A percentile compares a stretch with the other conserved stretches of the same genome.
phyloP scores from a whole-genome alignment of 106 monocot species.

The Chionographis japonica region DNA sequence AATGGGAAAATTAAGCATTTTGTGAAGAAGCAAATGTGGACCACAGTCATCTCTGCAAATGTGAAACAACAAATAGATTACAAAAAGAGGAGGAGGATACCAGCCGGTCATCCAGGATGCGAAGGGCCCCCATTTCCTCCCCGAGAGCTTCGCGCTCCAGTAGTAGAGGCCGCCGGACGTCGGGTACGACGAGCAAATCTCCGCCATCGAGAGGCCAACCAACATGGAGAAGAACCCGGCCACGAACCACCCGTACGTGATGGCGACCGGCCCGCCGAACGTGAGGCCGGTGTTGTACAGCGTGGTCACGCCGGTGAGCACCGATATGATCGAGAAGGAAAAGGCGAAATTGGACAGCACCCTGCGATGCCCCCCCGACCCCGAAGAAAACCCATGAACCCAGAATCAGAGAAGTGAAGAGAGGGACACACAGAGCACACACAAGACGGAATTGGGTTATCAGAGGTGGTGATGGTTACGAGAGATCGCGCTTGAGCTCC shows the following conservation, averaged over 20 bases:
- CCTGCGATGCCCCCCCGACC: no score
- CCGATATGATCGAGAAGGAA: slow-evolving; percentile 63
- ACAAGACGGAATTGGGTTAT: neutral
- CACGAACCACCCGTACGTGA: slow-evolving; percentile 44
- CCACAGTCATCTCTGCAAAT: no score
- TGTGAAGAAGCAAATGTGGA: neutral
- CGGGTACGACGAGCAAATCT: slow-evolving; percentile 76
- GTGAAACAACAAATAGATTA: no score
- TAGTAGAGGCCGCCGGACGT: slow-evolving; percentile 65
- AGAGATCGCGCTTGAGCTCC: slow-evolving; percentile 58
- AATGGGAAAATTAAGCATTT: neutral
- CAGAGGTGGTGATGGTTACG: slow-evolving; percentile 13
- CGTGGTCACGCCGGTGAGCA: slow-evolving; percentile 52
- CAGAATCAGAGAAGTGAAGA: neutral
- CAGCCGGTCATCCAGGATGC: slow-evolving; percentile 74
- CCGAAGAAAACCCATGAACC: neutral
- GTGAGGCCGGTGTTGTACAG: slow-evolving; percentile 50
- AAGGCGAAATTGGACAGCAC: slow-evolving; percentile 56
- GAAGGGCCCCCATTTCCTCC: slow-evolving; percentile 47
- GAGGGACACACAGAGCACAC: neutral
- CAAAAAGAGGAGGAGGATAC: slow-evolving; percentile 10
- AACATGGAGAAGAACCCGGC: slow-evolving; percentile 27
- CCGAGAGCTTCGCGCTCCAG: slow-evolving; percentile 61
- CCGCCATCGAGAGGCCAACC: slow-evolving; percentile 57
- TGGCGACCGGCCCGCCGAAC: slow-evolving; percentile 44